These are phyloP conservation scores for Ceratocystis huliohia DNA, from an alignment of 2,329 filamentous ascomycete species.

Conservation along the genomic window DNA sequence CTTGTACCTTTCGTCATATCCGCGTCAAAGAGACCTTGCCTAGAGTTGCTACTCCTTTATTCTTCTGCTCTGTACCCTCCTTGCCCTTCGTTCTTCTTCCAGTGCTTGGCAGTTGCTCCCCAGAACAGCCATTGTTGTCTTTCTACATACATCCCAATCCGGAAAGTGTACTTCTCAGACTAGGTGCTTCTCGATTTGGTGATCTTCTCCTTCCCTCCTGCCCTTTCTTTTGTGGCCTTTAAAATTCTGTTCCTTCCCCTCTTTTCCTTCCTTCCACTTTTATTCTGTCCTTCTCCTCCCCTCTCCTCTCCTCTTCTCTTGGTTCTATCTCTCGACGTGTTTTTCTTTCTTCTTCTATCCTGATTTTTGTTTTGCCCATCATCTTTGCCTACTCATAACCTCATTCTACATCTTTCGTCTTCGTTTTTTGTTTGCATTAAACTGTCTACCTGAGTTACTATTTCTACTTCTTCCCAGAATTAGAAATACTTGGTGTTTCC, in stretches of 20 bases:
- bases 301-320: not conserved
- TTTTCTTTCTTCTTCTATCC: constrained; percentile 21
- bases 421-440: constrained; percentile 17
- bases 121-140: not conserved
- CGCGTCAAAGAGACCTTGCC: not conserved
- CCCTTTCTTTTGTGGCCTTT: constrained; percentile 3
- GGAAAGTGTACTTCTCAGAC: not conserved
- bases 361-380: constrained; percentile 15
- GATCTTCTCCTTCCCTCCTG: not conserved
- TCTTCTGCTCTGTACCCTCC: not conserved
- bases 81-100: not conserved
- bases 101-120: not conserved
- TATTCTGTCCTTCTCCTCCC: not conserved
- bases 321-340: not conserved
- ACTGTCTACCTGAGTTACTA: not conserved
- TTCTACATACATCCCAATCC: not conserved
- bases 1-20: not conserved
- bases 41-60: not conserved
- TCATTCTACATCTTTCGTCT: constrained; percentile 18
- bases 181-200: constrained; percentile 2
- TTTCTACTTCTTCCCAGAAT: not conserved
- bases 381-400: constrained; percentile 9
- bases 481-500: not conserved
- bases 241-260: not conserved
- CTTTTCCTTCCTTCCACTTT: not conserved